Conservation (phyloP, 768 basidiomycete genomes). For the Lenzites betulinus region DNA sequence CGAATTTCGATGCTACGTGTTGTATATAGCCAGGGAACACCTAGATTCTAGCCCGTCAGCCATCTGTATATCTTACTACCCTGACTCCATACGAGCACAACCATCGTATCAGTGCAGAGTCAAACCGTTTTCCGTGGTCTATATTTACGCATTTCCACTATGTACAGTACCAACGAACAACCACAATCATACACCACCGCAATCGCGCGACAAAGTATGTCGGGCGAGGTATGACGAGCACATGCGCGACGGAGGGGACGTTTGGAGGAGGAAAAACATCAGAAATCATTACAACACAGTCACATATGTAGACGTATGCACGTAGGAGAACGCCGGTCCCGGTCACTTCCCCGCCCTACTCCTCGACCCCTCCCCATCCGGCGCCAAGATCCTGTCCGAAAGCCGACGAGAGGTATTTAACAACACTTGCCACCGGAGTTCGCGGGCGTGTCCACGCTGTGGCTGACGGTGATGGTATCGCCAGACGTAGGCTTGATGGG, state of each 20-base stretch:
- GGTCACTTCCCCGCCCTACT: not conserved
- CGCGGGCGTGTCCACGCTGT: conserved; percentile 64
- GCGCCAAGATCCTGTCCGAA: not conserved
- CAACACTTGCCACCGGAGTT: conserved; percentile 67
- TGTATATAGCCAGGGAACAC: too few relatives aligned
- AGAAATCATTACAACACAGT: conserved; percentile 24
- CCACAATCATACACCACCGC: not conserved
- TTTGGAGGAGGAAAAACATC: not conserved
- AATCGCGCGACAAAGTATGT: not conserved
- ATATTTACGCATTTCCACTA: conserved; percentile 5
- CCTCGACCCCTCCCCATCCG: not conserved
- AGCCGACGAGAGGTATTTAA: conserved; percentile 31
- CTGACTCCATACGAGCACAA: too few relatives aligned
- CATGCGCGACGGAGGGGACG: not conserved
- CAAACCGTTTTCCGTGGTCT: conserved; percentile 2
- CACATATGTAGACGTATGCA: conserved; percentile 26
- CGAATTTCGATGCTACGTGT: too few relatives aligned
- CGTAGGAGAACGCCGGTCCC: conserved; percentile 4
- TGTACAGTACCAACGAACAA: conserved; percentile 14
- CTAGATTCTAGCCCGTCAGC: too few relatives aligned
- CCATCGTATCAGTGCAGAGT: not conserved
- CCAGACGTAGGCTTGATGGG: conserved; percentile 78
- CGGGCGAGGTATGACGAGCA: not conserved
- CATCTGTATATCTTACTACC: too few relatives aligned
- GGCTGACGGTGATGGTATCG: conserved; percentile 83